Base-by-base conservation (phyloP, 169 alveolate genomes). In the Plasmodium cynomolgi region DNA sequence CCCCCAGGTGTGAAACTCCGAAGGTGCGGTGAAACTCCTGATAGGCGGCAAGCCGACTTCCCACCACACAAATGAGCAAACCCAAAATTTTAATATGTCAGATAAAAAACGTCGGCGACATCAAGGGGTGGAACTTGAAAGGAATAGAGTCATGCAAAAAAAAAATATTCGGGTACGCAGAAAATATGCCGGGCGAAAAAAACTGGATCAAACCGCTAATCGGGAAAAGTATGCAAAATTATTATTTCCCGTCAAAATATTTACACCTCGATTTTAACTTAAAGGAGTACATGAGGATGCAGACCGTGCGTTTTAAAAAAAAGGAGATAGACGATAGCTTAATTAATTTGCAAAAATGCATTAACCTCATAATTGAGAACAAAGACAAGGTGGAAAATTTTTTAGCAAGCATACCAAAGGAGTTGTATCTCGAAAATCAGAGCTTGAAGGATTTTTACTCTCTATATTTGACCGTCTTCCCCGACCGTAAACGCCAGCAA, bases 241-340 rank as follows among this genome's bases (percentile, higher is more conserved):
- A 96, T 96, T 96, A 96, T 92, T 96, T 96, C 94, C 98, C 98
- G 9, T 95, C 97, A 68, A 96, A 96, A 90, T 96, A 96, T 93
- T 90, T 96, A 74, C 98, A 95, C 90, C 47, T 94, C 92, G 98
- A 96, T 84, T 96, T 96, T 83, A 96, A 94, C 77, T 75, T 95
- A 74, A 95, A 95, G 34, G 96, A 95, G 62, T 96, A 95, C 83
- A 92, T 96, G 58, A 93, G 96, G 91, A 94, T 96, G 96, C 98
- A 96, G 74, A 91, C 96, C 15, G 92, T 91, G 29, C 95, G 98
- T 23, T 91, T 95, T 75, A 85, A 95, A 73, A 85, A 79, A 80
- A 91, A 91, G 84, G 84, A 91, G 29, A 91, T 26, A 44, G 92
- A 91, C 75, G 84, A 81, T 31, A 81, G 95, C 74, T 91, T 91